Conservation (phyloP, 2,329 filamentous ascomycete genomes). For the Calonectria crousiana region DNA sequence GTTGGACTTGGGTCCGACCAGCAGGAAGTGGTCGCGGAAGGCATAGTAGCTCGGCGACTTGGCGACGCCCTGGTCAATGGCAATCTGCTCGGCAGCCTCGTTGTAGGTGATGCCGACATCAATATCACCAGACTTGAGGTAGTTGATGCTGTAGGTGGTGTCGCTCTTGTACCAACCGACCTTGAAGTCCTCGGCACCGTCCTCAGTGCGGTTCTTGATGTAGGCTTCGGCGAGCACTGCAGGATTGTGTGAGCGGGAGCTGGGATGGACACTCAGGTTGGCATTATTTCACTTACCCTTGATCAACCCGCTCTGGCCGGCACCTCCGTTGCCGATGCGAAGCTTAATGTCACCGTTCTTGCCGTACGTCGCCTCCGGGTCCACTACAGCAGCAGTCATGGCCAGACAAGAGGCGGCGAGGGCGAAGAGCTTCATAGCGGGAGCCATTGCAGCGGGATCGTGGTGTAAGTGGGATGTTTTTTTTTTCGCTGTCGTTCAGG, state of each 20-base stretch:
- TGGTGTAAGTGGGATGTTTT: not conserved
- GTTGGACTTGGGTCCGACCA: conserved; percentile 53
- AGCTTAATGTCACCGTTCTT: conserved; percentile 35
- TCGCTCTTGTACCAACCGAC: conserved; percentile 61
- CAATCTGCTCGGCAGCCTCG: conserved; percentile 55
- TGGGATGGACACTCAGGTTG: fast-evolving
- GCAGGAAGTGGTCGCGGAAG: conserved; percentile 61
- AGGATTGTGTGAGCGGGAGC: not conserved
- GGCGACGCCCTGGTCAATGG: conserved; percentile 55
- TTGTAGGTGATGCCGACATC: conserved; percentile 62
- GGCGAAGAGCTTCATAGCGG: conserved; percentile 7
- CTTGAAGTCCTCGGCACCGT: conserved; percentile 48
- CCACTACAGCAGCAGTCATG: conserved; percentile 19
- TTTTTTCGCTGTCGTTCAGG: too few species aligned
- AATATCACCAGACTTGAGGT: conserved; percentile 52
- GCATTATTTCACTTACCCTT: conserved; percentile 44
- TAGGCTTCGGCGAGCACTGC: conserved; percentile 44
- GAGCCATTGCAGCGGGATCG: not conserved
- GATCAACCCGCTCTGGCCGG: conserved; percentile 52
- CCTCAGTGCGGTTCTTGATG: conserved; percentile 37
- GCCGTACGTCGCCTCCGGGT: conserved; percentile 35
- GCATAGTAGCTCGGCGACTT: conserved; percentile 48
- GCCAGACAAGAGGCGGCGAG: conserved; percentile 30
- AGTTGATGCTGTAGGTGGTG: conserved; percentile 59
- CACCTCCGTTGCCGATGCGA: conserved; percentile 52